These are phyloP conservation scores for Melanomma pulvis-pyrius DNA, from an alignment of 495 filamentous ascomycete genomes.

Conservation along the genomic window DNA sequence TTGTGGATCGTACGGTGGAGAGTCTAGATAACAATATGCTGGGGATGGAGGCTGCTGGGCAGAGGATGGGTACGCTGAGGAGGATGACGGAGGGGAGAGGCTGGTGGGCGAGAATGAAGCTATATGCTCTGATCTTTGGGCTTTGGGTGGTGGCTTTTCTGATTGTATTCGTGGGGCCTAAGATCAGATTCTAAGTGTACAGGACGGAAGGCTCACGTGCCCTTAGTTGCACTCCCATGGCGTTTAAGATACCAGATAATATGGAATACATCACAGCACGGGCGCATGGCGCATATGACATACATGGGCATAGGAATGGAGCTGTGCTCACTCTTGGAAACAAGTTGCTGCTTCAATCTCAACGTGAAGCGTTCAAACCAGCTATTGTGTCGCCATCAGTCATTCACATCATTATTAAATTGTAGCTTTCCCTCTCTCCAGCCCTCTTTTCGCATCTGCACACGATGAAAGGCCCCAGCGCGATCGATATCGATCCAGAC, in stretches of 20 bases:
- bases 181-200: constrained; percentile 75
- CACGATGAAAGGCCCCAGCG: not conserved
- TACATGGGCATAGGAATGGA: not conserved
- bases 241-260: not conserved
- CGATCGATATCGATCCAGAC: not conserved
- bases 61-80: constrained; percentile 71
- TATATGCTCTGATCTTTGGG: constrained; percentile 81
- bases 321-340: not conserved
- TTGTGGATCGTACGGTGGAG: constrained; percentile 68
- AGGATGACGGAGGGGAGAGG: constrained; percentile 82
- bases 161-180: constrained; percentile 79
- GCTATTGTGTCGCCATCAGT: not conserved
- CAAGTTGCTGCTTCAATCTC: not conserved
- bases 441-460: not conserved
- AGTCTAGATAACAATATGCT: constrained; percentile 74
- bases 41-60: constrained; percentile 73
- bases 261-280: not conserved
- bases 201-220: not conserved
- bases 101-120: constrained; percentile 81
- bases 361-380: not conserved
- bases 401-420: not conserved
- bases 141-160: constrained; percentile 73
- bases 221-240: not conserved
- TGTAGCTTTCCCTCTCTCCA: not conserved
- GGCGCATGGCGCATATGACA: not conserved